Evolutionary conservation across 202 grass and related monocot genomes (phyloP).

Genomic region (Hordeum pubiflorum): DNA sequence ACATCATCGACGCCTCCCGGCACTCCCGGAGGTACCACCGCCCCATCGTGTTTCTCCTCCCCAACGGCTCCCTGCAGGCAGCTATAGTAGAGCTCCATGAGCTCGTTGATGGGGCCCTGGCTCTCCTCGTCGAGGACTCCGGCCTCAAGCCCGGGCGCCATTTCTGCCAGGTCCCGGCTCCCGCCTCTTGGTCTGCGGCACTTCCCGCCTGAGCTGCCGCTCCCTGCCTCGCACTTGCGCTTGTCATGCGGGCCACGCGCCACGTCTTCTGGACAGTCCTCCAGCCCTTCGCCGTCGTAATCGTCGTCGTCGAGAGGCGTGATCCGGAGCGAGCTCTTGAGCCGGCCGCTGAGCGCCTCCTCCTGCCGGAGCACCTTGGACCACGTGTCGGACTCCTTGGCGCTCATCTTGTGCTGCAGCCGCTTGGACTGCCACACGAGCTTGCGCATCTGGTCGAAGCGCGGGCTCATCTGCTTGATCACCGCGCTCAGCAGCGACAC

Average conservation of each 20-base stretch:
- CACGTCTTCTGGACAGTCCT: neutral
- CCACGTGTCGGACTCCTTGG: conserved; percentile 55
- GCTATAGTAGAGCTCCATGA: conserved; percentile 40
- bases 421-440: conserved; percentile 68
- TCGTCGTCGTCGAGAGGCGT: neutral
- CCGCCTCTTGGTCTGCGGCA: neutral
- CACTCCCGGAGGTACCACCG: neutral
- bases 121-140: neutral
- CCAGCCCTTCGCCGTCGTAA: neutral
- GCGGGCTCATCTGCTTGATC: conserved; percentile 80
- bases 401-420: conserved; percentile 66
- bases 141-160: conserved; percentile 1
- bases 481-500: conserved; percentile 55
- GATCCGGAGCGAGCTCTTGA: conserved; percentile 30
- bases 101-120: conserved; percentile 27
- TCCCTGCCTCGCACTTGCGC: conserved; percentile 32
- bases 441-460: conserved; percentile 48
- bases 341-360: conserved; percentile 24
- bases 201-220: neutral
- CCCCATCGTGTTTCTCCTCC: neutral
- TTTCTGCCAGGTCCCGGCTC: neutral
- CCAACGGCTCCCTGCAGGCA: neutral
- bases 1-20: neutral
- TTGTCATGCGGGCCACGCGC: conserved; percentile 11
- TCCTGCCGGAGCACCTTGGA: conserved; percentile 54